Percentiles rank a stretch among this genome's conserved stretches.
Conservation (phyloP, 805 yeast genomes). For the Candida ficus region DNA sequence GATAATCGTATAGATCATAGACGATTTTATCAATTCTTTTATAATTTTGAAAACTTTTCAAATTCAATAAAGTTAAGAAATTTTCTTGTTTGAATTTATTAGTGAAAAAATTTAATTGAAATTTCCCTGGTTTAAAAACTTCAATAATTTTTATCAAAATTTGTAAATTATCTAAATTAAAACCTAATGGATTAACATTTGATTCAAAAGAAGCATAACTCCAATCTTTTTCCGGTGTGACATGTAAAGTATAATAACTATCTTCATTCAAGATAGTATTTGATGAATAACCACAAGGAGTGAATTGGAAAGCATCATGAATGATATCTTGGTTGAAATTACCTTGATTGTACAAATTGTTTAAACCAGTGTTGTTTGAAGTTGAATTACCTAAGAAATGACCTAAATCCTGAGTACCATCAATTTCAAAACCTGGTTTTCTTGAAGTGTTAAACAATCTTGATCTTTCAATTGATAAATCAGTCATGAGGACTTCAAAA, state of each 20-base stretch:
- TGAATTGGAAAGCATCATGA: conserved; percentile 85
- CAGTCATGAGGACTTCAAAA: conserved; percentile 89
- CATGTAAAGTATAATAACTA: conserved; percentile 80
- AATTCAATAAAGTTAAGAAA: conserved; percentile 29
- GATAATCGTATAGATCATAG: conserved; percentile 72
- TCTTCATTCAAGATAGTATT: conserved; percentile 64
- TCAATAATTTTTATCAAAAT: conserved; percentile 55
- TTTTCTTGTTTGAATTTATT: conserved; percentile 28
- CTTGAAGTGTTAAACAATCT: conserved; percentile 56
- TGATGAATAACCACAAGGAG: conserved; percentile 94
- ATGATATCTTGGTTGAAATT: conserved; percentile 26
- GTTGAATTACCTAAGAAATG: conserved; percentile 71
- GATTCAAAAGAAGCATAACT: conserved; percentile 96
- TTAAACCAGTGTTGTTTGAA: conserved; percentile 58
- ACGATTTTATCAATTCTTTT: conserved; percentile 59
- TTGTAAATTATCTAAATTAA: conserved; percentile 39
- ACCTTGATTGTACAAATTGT: conserved; percentile 44
- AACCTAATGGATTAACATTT: conserved; percentile 52
- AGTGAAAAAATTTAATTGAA: conserved; percentile 53
- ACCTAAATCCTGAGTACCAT: conserved; percentile 64
- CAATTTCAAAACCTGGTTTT: conserved; percentile 33
- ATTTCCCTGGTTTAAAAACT: conserved; percentile 70
- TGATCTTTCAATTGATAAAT: conserved; percentile 52
- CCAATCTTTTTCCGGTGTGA: conserved; percentile 93
- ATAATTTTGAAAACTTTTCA: conserved; percentile 41